Conservation (phyloP, 164 flowering plant genomes). For the Tinospora cordifolia region DNA sequence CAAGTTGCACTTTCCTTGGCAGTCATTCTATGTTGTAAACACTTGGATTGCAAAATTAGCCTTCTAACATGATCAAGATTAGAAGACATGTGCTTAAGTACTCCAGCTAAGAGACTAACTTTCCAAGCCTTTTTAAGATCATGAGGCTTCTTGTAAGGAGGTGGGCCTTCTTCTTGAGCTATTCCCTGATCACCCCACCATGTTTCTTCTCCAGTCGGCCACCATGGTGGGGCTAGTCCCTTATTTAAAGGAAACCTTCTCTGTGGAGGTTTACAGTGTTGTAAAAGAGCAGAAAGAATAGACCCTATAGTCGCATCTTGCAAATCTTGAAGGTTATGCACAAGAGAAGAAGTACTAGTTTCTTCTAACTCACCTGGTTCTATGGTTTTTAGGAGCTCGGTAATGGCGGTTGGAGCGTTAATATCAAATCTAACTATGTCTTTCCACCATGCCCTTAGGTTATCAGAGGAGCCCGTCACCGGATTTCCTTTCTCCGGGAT, state of each 20-base stretch:
- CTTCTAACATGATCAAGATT: not conserved
- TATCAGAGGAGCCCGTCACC: constrained; percentile 5
- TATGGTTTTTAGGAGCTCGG: not conserved
- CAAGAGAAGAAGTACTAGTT: not conserved
- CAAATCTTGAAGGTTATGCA: not conserved
- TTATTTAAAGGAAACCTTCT: not conserved
- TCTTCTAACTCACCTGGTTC: not conserved
- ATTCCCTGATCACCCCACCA: constrained; percentile 3
- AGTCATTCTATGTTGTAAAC: constrained; percentile 8
- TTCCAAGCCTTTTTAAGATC: constrained; percentile 6
- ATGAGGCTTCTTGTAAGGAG: constrained; percentile 9
- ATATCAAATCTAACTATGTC: constrained; percentile 5
- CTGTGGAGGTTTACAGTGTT: constrained; percentile 4
- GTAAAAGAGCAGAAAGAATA: not conserved
- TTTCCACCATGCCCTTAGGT: constrained; percentile 5
- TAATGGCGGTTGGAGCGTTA: constrained; percentile 1
- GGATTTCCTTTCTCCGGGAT: constrained; percentile 3
- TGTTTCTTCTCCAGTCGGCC: constrained; percentile 1
- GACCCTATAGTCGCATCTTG: constrained; percentile 8
- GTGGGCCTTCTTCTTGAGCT: not conserved
- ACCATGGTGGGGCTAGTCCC: constrained; percentile 1
- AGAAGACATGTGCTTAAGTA: constrained; percentile 7
- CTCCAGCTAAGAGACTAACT: not conserved
- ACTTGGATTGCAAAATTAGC: constrained; percentile 4
- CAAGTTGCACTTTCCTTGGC: constrained; percentile 9